These are phyloP conservation scores for Tephrocybe sp. DNA, from an alignment of 768 basidiomycete species.

Conservation along the genomic window DNA sequence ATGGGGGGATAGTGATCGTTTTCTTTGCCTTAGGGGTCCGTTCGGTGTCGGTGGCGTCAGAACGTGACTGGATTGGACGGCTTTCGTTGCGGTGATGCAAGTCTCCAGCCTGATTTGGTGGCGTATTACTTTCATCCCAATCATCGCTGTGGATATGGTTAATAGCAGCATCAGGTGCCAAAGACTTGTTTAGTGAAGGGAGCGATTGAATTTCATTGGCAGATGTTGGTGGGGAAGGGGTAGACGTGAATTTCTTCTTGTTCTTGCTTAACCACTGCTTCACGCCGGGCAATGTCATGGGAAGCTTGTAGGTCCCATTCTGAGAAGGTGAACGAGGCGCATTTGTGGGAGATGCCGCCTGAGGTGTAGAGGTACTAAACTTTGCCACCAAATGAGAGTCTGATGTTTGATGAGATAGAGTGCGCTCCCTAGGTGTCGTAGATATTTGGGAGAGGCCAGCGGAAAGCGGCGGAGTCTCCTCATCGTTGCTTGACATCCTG, in stretches of 20 bases:
- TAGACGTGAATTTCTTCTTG: slow-evolving; percentile 53
- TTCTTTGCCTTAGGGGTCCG: slow-evolving; percentile 42
- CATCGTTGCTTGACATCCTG: slow-evolving; percentile 40
- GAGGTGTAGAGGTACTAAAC: slow-evolving; percentile 46
- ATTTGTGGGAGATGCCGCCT: slow-evolving; percentile 40
- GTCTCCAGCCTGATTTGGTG: slow-evolving; percentile 45
- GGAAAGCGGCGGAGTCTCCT: slow-evolving; percentile 48
- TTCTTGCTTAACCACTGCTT: slow-evolving; percentile 76
- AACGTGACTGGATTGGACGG: slow-evolving; percentile 14
- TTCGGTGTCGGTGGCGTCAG: slow-evolving; percentile 34
- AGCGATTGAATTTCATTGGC: slow-evolving; percentile 29
- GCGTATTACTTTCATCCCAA: slow-evolving; percentile 65
- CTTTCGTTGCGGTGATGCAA: background rate
- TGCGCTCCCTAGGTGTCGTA: slow-evolving; percentile 56
- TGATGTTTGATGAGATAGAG: slow-evolving; percentile 66
- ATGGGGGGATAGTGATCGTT: slow-evolving; percentile 24
- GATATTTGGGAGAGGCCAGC: slow-evolving; percentile 45
- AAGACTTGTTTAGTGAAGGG: slow-evolving; percentile 58
- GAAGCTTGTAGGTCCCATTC: slow-evolving; percentile 49
- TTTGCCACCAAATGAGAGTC: slow-evolving; percentile 64
- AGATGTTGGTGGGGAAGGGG: slow-evolving; percentile 27
- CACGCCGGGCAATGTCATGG: slow-evolving; percentile 75
- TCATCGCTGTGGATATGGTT: slow-evolving; percentile 63
- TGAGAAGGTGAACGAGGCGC: slow-evolving; percentile 38
- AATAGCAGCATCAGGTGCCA: slow-evolving; percentile 68